Evolutionary conservation across 23 red algal species (phyloP).

Genomic region (Gracilaria gracilis): DNA sequence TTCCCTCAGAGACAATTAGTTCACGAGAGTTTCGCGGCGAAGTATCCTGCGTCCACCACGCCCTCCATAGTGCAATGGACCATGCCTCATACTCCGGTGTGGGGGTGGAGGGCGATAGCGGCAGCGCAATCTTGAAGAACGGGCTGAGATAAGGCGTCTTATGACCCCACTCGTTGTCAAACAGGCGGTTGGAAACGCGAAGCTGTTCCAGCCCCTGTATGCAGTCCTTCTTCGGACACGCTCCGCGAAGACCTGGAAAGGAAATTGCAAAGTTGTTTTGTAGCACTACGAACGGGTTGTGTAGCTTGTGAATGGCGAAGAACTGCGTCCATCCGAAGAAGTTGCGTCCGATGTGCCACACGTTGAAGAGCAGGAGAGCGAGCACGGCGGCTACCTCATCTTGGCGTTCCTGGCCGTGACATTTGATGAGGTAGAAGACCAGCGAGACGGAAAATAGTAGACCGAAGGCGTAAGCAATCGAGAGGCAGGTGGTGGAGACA

Average conservation of each 20-base stretch:
- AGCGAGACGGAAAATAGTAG: conserved; percentile 3
- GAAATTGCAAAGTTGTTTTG: conserved; percentile 12
- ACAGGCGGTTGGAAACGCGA: conserved; percentile 17
- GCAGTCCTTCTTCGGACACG: neutral
- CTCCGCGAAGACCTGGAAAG: neutral
- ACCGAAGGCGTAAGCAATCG: conserved; percentile 7
- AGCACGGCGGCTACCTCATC: conserved; percentile 51
- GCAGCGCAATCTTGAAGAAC: conserved; percentile 21
- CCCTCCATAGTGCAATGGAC: conserved; percentile 23
- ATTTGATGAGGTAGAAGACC: conserved; percentile 7
- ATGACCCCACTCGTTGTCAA: conserved; percentile 21
- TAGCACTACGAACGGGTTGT: neutral
- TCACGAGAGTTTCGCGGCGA: conserved; percentile 5
- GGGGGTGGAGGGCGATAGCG: neutral
- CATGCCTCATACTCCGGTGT: conserved; percentile 8
- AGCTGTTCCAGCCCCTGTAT: conserved; percentile 27
- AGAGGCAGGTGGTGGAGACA: neutral
- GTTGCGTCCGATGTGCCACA: conserved; percentile 24
- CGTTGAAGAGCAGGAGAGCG: conserved; percentile 33
- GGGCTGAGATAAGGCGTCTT: conserved; percentile 16
- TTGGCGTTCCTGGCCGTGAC: neutral
- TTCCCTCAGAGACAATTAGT: neutral
- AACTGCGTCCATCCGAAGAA: conserved; percentile 19
- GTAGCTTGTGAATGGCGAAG: conserved; percentile 26
- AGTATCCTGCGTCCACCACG: conserved; percentile 47